Base-by-base conservation (phyloP, 2,329 filamentous ascomycete species). In the Pseudonectria foliicola region DNA sequence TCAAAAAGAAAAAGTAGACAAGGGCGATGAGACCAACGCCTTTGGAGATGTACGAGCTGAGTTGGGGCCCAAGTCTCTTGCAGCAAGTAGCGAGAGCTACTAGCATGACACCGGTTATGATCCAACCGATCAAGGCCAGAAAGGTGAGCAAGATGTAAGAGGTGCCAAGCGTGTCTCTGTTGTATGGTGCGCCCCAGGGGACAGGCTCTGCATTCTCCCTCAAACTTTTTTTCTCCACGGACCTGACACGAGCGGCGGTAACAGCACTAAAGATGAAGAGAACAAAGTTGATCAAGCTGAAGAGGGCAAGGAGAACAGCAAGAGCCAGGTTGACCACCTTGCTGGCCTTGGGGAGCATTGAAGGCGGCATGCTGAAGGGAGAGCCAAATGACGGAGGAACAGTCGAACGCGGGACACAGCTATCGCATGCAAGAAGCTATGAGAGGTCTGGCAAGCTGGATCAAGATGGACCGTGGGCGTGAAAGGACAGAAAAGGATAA, bases 31-130 rank as follows among this genome's bases (percentile, higher is more conserved):
- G 39, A 14, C 44, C 34, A n/a, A 49, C 21, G 28, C 50, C 40
- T 3, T 43, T 48, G 14, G 54, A 49, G 37, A 57, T 32, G 30
- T 53, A 56, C 5, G 40, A 27, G 7, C 47, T 35, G 24, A 38
- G 11, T 41, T 37, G 13, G 34, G 23, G 8, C n/a, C 31, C 24
- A 24, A 24, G 12, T 18, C 37, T 14, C 15, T 14, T 31, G 13
- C 40, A 24, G 10, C 37, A 44, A 7, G 27, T 13, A 4, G 43
- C n/a, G 23, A 42, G 31, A 15, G 37, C 37, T 27, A 44, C 4
- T 5, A 50, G 25, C 27, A 52, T 38, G 26, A 46, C 11, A 7
- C 27, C 18, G 18, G 39, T 34, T 6, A 38, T 39, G 27, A 42
- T 1, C 28, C 32, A 44, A 27, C 33, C 34, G 14, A 53, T 32